A percentile compares a stretch with the other conserved stretches of the same genome.
phyloP scores from a whole-genome alignment of 2,329 filamentous ascomycete genomes.

The Ceratocystis harringtonii region DNA sequence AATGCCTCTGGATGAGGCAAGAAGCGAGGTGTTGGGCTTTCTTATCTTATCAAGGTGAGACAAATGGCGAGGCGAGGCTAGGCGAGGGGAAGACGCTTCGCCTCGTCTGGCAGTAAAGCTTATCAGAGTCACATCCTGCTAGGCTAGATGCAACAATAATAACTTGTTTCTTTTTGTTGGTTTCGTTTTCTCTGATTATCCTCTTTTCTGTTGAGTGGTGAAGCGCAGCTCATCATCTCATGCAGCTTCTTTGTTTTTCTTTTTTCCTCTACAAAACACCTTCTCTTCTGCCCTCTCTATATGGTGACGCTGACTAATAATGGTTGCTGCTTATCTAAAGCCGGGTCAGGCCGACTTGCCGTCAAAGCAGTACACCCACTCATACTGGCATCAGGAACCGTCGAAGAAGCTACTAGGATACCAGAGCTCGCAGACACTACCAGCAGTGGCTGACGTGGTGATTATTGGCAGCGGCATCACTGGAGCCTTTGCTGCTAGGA shows the following conservation, averaged over 20 bases:
- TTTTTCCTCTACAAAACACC: background rate
- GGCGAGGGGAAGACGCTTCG: too few species aligned
- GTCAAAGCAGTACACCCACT: constrained; percentile 42
- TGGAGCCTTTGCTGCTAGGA: constrained; percentile 54
- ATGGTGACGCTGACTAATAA: background rate
- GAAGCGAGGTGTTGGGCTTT: too few species aligned
- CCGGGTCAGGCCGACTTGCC: constrained; percentile 39
- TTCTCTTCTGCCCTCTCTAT: background rate
- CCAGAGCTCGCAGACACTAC: constrained; percentile 48
- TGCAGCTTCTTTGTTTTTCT: background rate
- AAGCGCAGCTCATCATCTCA: too few species aligned
- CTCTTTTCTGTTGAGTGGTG: too few species aligned
- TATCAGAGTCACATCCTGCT: background rate
- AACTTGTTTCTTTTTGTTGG: background rate
- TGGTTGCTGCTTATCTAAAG: background rate
- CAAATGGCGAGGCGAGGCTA: too few species aligned
- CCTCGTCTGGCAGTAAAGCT: background rate
- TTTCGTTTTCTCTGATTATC: background rate
- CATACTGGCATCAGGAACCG: constrained; percentile 61
- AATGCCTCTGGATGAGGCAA: too few species aligned
- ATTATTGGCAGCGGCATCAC: constrained; percentile 65
- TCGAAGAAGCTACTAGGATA: constrained; percentile 51
- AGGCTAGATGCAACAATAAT: background rate
- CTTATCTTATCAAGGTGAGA: too few species aligned
- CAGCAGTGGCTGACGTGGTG: constrained; percentile 48